Base-by-base conservation (phyloP, 2,329 filamentous ascomycete species). In the Ophiocordyceps australis region DNA sequence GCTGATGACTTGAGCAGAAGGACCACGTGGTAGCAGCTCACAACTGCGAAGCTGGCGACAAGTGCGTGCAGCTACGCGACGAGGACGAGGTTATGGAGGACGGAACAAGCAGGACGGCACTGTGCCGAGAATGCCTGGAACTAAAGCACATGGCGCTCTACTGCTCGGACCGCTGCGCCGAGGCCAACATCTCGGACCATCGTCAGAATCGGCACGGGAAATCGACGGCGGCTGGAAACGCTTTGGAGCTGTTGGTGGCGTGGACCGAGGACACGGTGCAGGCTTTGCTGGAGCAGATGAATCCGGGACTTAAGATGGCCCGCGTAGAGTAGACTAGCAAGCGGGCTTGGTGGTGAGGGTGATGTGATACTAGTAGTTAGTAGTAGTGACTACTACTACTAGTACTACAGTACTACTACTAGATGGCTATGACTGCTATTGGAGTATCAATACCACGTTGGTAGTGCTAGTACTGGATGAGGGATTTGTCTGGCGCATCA, bases 121-220 rank as follows among this genome's bases (percentile, higher is more conserved):
- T 50, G 13, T 62, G 58, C 35, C 47, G 43, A 25, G 49, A 54
- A 27, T 62, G 58, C 27, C 34, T 59, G 1, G 41, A 37, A 5
- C 32, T 51, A 25, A 47, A 48, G 28, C 38, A 42, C n/a, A 38
- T 45, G 14, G 47, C 49, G 0, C 25, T 52, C 5, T 62, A 54
- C 32, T 62, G 58, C 36, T 55, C 54, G 7, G 34, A 43, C 16
- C 37, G 41, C 17, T 62, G 58, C 35, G 56, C 54, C n/a, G 38
- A 36, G 14, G 24, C 17, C 9, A 56, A 59, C 31, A 48, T 62
- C 19, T 44, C 47, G 9, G 30, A 30, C 14, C 58, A 62, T 35
- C 41, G 53, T 13, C 45, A 50, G 9, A 30, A 24, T 9, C 41
- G 33, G 29, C 46, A 50, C 30, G 40, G 36, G 3, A 42, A 44